These are phyloP conservation scores for Eustoma russellianum DNA, from an alignment of 257 asterid genomes.

Conservation along the genomic window DNA sequence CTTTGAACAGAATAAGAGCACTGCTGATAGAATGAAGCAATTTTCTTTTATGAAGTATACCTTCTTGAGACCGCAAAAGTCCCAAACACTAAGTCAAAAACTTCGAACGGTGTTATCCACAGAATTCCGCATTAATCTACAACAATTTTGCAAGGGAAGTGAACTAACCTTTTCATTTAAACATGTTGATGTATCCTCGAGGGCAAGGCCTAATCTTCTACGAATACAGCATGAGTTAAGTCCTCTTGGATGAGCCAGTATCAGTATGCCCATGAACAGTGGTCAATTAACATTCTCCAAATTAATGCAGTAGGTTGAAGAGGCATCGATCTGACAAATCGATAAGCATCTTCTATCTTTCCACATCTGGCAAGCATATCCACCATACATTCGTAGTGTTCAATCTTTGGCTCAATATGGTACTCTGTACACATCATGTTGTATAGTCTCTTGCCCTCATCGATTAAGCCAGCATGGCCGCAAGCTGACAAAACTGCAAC, in stretches of 20 bases:
- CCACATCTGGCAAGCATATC: conserved; percentile 47
- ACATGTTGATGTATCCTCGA: no score
- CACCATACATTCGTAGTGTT: conserved; percentile 36
- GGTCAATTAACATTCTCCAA: conserved; percentile 42
- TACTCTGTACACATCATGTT: conserved; percentile 20
- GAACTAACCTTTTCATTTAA: no score
- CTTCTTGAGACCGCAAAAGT: no score
- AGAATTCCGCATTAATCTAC: no score
- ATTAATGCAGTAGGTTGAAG: conserved; percentile 23
- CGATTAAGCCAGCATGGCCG: conserved; percentile 33
- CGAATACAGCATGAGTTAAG: conserved; percentile 9
- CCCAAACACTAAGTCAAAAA: no score
- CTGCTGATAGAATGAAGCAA: no score
- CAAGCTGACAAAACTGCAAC: conserved; percentile 36
- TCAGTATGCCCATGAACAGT: conserved; percentile 24
- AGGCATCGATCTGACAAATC: conserved; percentile 22
- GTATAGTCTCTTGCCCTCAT: conserved; percentile 28
- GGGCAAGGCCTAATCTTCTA: no score
- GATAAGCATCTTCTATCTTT: conserved; percentile 31
- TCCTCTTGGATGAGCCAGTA: conserved; percentile 10
- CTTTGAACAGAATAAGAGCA: no score
- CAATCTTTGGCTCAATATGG: conserved; percentile 23
- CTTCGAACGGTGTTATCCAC: no score
- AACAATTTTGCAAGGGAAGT: no score
- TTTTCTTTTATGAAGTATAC: no score